Base-by-base conservation (phyloP, 139 green algal genomes). In the Dunaliella primolecta region DNA sequence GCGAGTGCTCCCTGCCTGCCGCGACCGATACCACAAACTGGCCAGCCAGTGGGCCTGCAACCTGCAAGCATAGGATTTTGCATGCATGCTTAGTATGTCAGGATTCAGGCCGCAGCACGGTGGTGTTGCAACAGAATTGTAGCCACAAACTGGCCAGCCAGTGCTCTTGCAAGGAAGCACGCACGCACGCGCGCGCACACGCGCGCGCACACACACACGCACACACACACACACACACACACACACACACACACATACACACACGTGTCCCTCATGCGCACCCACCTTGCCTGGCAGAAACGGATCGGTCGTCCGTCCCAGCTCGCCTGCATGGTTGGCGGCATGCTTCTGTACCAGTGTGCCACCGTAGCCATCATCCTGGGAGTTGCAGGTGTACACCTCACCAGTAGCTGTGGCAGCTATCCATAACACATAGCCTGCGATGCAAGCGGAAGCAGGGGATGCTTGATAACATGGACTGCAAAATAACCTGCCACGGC, bases 401-500 rank as follows among this genome's bases (percentile, higher is more conserved):
- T 85, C 70, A 21, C 92, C 92, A 27, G 86, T 78, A 1, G 70
- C 71, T 1, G 88, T 93, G 55, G 87, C 86, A 36, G 88, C 89
- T 1, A 92, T 75, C 91, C 91, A 93, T 57, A 92, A 89, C 30
- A 84, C 84, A 85, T 93, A 93, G 29, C 92, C 92, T 86, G 87
- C 75, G 82, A n/a, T n/a, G n/a, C n/a, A n/a, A n/a, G n/a, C n/a
- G n/a, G n/a, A n/a, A n/a, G n/a, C n/a, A 25, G 75, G 34, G 81
- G 81, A 46, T 81, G 78, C 56, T 56, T 81, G 71, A 33, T 72
- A 82, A 64, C 7, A 70, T 74, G 3, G 74, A n/a, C 3, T 15
- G 79, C 27, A 81, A 33, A 79, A 74, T n/a, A 83, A 25, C 35
- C 55, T 36, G 38, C 23, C 33, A 20, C 24, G 32, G 7, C 24